Conservation (phyloP, 163 green algal genomes). For the Scenedesmus sp. region DNA sequence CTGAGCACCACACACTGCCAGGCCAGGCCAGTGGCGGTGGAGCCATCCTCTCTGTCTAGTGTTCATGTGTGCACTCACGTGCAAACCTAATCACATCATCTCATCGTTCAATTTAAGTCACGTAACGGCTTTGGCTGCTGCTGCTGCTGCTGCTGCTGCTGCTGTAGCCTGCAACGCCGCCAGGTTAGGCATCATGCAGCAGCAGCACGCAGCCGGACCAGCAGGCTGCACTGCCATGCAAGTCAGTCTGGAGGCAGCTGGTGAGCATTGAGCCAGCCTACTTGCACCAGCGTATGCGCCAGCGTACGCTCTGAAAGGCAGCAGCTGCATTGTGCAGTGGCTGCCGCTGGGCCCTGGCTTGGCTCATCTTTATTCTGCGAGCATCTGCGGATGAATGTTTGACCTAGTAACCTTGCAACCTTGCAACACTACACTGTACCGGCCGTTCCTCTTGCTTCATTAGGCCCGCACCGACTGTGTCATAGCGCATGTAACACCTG, state of each 20-base stretch:
- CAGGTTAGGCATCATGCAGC: not conserved
- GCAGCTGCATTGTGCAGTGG: not conserved
- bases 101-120: too few species aligned
- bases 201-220: not conserved
- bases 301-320: not conserved
- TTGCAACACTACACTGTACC: too few species aligned
- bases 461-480: too few species aligned
- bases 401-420: too few species aligned
- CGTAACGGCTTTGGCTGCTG: too few species aligned
- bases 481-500: too few species aligned
- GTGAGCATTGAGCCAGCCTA: conserved; percentile 26
- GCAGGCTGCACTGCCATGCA: not conserved
- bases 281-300: not conserved
- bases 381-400: too few species aligned
- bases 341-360: too few species aligned
- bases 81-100: not conserved
- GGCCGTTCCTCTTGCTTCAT: not conserved
- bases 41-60: not conserved
- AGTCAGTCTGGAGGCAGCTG: conserved; percentile 49
- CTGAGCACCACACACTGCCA: not conserved
- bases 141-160: not conserved
- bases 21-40: not conserved
- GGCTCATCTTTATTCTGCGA: too few species aligned
- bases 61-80: not conserved
- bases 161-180: conserved; percentile 3